Evolutionary conservation across 208 protist genomes (phyloP).

Genomic region (Tritrichomonas musculus): DNA sequence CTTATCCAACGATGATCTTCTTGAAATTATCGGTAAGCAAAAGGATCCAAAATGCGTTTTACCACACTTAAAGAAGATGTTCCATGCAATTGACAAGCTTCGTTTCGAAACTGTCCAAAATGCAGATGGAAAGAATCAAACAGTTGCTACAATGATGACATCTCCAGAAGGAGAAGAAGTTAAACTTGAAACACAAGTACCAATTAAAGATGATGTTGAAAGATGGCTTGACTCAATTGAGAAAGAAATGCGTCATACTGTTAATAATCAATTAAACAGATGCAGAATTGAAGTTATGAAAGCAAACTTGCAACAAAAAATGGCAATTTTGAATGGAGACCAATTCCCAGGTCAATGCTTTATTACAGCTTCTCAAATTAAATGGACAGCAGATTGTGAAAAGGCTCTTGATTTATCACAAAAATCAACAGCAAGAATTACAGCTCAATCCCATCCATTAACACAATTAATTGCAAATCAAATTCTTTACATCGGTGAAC

Average conservation of each 20-base stretch:
- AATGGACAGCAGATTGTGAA: constrained; percentile 79
- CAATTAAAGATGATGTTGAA: constrained; percentile 71
- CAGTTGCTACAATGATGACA: constrained; percentile 52
- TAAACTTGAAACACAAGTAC: constrained; percentile 57
- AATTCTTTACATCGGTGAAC: constrained; percentile 44
- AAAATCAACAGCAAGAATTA: constrained; percentile 61
- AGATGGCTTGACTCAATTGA: constrained; percentile 88
- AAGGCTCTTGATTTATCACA: constrained; percentile 68
- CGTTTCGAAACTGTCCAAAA: background rate
- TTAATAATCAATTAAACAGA: constrained; percentile 50
- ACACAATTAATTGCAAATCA: constrained; percentile 47
- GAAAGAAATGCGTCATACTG: constrained; percentile 76
- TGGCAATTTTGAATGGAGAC: constrained; percentile 37
- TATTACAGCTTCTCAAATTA: constrained; percentile 80
- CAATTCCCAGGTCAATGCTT: constrained; percentile 53
- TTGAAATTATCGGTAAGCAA: constrained; percentile 88
- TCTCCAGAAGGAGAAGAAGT: constrained; percentile 78
- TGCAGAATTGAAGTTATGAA: constrained; percentile 67
- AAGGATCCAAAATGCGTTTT: constrained; percentile 87
- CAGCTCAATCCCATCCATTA: constrained; percentile 58
- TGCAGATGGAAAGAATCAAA: constrained; percentile 40
- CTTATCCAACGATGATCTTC: constrained; percentile 86
- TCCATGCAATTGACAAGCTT: constrained; percentile 63
- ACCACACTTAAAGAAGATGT: constrained; percentile 89
- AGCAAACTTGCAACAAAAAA: constrained; percentile 65